These are phyloP conservation scores for Alternaria gansuensis DNA, from an alignment of 2,329 filamentous ascomycete genomes.

Conservation along the genomic window DNA sequence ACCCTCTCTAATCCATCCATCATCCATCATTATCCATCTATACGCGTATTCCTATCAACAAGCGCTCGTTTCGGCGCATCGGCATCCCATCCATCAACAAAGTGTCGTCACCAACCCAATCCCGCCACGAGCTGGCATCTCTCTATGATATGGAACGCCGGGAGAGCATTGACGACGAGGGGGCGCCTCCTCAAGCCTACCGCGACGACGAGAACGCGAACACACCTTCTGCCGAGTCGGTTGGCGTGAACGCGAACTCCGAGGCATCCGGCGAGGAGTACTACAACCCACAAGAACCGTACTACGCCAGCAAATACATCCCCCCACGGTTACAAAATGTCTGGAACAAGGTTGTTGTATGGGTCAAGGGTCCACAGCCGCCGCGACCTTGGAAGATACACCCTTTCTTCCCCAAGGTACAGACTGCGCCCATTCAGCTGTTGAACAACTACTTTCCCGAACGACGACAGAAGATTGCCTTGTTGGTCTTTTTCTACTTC, in stretches of 20 bases:
- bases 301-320: slow-evolving; percentile 44
- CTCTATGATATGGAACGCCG: slow-evolving; percentile 38
- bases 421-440: slow-evolving; percentile 71
- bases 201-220: slow-evolving; percentile 42
- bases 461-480: slow-evolving; percentile 65
- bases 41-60: slow-evolving; percentile 29
- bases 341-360: slow-evolving; percentile 54
- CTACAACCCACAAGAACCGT: slow-evolving; percentile 30
- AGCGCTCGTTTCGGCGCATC: slow-evolving; percentile 21
- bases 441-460: slow-evolving; percentile 70
- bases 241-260: slow-evolving; percentile 38
- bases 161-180: slow-evolving; percentile 36
- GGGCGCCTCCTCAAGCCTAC: slow-evolving; percentile 43
- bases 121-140: slow-evolving; percentile 47
- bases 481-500: slow-evolving; percentile 68
- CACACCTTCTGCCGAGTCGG: slow-evolving; percentile 38
- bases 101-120: slow-evolving; percentile 39
- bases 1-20: background rate
- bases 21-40: background rate
- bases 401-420: slow-evolving; percentile 69
- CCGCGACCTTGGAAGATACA: slow-evolving; percentile 59
- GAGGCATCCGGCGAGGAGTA: slow-evolving; percentile 47
- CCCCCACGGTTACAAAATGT: slow-evolving; percentile 64
- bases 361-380: slow-evolving; percentile 61
- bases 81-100: slow-evolving; percentile 25